phyloP scores from a whole-genome alignment of 2,329 filamentous ascomycete species.

The Zymoseptoria passerinii region DNA sequence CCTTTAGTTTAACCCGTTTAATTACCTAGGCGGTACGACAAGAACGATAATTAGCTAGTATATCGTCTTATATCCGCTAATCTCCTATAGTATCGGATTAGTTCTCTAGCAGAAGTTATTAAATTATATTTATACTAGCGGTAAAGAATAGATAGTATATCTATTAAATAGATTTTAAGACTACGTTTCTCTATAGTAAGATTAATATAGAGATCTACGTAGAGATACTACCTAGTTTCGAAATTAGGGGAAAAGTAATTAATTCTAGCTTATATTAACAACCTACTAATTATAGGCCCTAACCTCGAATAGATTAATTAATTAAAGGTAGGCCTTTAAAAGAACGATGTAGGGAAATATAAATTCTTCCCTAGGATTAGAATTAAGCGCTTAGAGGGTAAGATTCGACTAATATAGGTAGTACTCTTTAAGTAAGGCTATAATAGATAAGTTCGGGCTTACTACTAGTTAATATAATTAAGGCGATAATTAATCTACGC shows the following conservation, averaged over 20 bases:
- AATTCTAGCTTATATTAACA: conserved; percentile 1
- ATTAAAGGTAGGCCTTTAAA: background rate
- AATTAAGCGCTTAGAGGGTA: background rate
- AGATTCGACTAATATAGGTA: background rate
- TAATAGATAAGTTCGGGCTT: background rate
- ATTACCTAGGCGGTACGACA: no score
- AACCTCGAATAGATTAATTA: background rate
- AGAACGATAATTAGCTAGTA: no score
- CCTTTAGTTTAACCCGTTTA: no score
- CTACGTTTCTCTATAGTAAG: background rate
- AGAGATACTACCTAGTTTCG: background rate
- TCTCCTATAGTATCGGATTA: no score
- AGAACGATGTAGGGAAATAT: background rate
- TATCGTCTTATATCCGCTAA: no score
- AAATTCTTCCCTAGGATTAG: conserved; percentile 1
- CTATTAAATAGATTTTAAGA: background rate
- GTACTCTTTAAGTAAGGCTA: background rate
- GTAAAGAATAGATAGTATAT: background rate
- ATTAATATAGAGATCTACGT: background rate
- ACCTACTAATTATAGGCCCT: background rate
- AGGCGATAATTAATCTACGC: no score
- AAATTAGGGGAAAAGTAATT: background rate
- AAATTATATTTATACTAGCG: background rate
- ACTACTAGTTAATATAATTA: background rate
- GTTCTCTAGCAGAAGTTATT: background rate